Base-by-base conservation (phyloP, 331 rosid species). In the Cydonia oblonga region DNA sequence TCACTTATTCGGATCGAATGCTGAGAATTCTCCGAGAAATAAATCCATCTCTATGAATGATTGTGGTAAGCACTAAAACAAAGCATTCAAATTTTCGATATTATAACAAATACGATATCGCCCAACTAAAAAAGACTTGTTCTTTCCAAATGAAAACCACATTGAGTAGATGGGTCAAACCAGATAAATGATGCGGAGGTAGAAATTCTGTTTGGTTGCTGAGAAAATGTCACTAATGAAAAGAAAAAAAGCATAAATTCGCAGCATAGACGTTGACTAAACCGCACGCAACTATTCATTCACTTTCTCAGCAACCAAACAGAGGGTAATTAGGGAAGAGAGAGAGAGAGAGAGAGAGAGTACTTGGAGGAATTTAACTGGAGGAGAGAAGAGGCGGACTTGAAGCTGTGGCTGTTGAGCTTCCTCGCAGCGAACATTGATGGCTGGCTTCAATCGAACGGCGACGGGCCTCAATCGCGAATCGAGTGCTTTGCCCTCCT, bases 341-440 rank as follows among this genome's bases (percentile, higher is more conserved):
- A n/a, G n/a, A n/a, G n/a, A n/a, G 29, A 32, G 65, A 67, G 64
- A 75, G 75, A 79, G 64, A 73, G 24, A 46, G 7, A 15, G 23
- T 86, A 91, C 96, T 79, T 84, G 83, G 66, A 83, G 77, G 84
- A 81, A 84, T 73, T 62, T 78, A 85, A 73, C 20, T 86, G 90
- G 78, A 84, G 77, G 57, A 88, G 78, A 73, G 81, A 76, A 4
- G 87, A 85, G 22, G 85, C 66, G 73, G 87, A 61, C 75, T 78
- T 86, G 77, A 85, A 87, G 89, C 83, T 82, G 64, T 82, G 86
- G 60, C 80, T 82, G 63, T 81, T 89, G 42, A 87, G 86, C 61
- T 80, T 82, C 72, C 89, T 86, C 32, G 89, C 74, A 74, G 84
- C 80, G 24, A 85, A 89, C 98, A 93, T 93, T 69, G 85, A 52